Evolutionary conservation across 2,329 filamentous ascomycete genomes (phyloP), one percentile per base, ranked within the genome.

Genomic region (Ophiostoma tasmaniense): DNA sequence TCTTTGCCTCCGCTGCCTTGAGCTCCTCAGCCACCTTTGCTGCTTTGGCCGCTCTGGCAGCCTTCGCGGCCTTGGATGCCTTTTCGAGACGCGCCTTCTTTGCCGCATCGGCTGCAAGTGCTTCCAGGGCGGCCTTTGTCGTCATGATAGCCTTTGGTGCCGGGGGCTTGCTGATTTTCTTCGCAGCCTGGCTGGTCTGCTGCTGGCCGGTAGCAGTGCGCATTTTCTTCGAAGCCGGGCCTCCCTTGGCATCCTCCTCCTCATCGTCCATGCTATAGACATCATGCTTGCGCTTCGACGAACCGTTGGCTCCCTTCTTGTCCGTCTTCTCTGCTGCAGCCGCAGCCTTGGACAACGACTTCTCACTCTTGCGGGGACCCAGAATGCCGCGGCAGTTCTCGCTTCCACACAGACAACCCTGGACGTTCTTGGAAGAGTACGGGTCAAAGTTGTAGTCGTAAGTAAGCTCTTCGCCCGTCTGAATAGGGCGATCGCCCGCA

Each of bases 391-490:
- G 85, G 76, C 87, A 89, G 77, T 89, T 89, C 50, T 80, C 76
- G 73, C 84, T 84, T 71, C 86, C 87, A 76, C 87, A 89, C 35
- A 89, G 81, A 76, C 87, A 89, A 75, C 82, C 84, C 76, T 89
- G 87, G 65, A 89, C 86, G 75, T 89, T 89, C 79, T 89, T 89
- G 75, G 85, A 82, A 11, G 86, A 89, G 76, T 89, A 89, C 2
- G 87, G 87, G 75, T 89, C 87, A 75, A 89, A 89, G 76, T 89
- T 89, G 81, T 89, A 89, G 82, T 99, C 95, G 77, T 99, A 99
- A 0, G 93, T 98, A 71, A 99, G 82, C 79, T 99, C 95, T 72
- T 98, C 93, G 30, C 95, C 95, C 13, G 93, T 97, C 88, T 91
- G 91, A 76, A 99, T 94, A 17, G 92, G 92, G 65, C 85, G 83